Conservation (phyloP, 139 green algal genomes). For the Micromonas commoda region DNA sequence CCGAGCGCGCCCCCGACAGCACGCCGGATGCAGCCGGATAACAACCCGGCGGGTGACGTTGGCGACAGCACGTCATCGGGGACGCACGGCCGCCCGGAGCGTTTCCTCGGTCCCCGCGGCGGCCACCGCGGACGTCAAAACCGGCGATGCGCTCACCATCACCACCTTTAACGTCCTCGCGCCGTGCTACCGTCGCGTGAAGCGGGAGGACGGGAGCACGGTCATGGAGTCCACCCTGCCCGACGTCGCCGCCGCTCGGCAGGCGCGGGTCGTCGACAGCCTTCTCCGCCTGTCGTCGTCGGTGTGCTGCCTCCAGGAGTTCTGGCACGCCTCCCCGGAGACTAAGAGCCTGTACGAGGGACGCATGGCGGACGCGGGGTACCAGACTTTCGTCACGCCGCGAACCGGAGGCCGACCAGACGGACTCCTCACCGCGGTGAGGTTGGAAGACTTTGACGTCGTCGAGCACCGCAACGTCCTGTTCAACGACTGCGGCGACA, state of each 20-base stretch:
- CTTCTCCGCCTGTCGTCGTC: background rate
- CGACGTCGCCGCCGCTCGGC: no score
- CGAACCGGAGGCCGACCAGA: background rate
- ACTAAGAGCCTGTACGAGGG: slow-evolving; percentile 14
- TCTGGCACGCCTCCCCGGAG: slow-evolving; percentile 31
- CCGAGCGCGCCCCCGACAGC: no score
- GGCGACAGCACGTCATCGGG: background rate
- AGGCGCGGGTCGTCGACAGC: background rate
- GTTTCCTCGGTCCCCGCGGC: no score
- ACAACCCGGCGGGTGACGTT: no score
- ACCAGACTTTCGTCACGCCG: slow-evolving; percentile 31
- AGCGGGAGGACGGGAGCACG: slow-evolving; percentile 14
- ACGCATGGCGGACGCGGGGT: slow-evolving; percentile 23
- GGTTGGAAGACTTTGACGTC: slow-evolving; percentile 13
- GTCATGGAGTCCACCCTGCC: background rate
- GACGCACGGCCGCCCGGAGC: no score
- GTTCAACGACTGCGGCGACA: slow-evolving; percentile 42
- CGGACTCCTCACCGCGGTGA: slow-evolving; percentile 29
- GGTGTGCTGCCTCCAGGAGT: slow-evolving; percentile 34
- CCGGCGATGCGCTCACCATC: background rate
- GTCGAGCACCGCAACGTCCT: slow-evolving; percentile 27
- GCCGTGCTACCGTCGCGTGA: slow-evolving; percentile 12
- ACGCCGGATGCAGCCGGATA: no score
- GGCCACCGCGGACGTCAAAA: background rate
- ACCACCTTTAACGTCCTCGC: slow-evolving; percentile 21